Base-by-base conservation (phyloP, 768 basidiomycete species). In the Kondoa subrosea region DNA sequence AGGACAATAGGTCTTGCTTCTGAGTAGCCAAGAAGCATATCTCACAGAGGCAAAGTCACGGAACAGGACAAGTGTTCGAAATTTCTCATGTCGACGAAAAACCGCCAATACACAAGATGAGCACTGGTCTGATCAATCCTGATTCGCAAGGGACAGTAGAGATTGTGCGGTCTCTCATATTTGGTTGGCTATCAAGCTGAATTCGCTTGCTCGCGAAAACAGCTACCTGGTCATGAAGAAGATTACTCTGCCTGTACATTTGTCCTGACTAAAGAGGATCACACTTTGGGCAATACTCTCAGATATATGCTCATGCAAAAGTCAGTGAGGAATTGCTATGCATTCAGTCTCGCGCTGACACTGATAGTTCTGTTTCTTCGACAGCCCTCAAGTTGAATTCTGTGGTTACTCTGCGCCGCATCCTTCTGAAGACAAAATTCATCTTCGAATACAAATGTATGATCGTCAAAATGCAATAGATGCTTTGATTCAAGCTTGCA, bases 271-370 rank as follows among this genome's bases (percentile, higher is more conserved):
- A 86, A 96, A 74, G 95, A 99, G 79, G 86, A 89, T 1, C 93
- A 99, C 77, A 97, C 93, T 0, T 84, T 97, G 30, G 95, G 95
- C 3, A 99, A 99, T 73, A 83, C 90, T 0, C 81, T 97, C 50
- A 80, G 93, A 34, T 99, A 91, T 91, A 97, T 97, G 87, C 76
- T 97, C 68, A 97, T 97, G 93, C 95, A 96, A 80, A 93, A 99
- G 95, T 97, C 72, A 66, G 86, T 74, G 14, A 25, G 29, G n/a
- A 26, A 15, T 25, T 50, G 1, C 67, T 58, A 62, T 1, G 56
- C n/a, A 8, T 59, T 40, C 25, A 34, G 12, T 17, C 32, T 34
- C 57, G 30, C 59, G 26, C n/a, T 2, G 65, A 64, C 4, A 34
- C 40, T 21, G 40, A 31, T 57, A 30, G n/a, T n/a, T n/a, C n/a